Conservation (phyloP, 2,329 filamentous ascomycete genomes). For the Curvularia eragrostidis region DNA sequence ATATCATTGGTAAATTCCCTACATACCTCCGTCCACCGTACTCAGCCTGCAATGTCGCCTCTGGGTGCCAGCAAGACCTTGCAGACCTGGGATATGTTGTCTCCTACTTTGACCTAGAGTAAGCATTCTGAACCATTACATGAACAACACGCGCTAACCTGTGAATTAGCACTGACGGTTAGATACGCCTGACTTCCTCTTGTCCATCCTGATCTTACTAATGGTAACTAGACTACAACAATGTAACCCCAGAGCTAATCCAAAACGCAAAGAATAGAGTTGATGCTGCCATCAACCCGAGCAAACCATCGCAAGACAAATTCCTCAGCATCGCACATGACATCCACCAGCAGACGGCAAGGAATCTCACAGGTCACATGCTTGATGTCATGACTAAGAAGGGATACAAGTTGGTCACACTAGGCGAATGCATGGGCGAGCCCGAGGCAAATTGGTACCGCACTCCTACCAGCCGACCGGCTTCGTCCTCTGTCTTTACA, state of each 20-base stretch:
- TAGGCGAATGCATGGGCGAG: conserved; percentile 56
- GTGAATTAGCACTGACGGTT: conserved; percentile 49
- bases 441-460: conserved; percentile 57
- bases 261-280: conserved; percentile 50
- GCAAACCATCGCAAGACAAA: conserved; percentile 31
- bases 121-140: not conserved
- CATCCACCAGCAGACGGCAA: conserved; percentile 54
- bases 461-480: conserved; percentile 16
- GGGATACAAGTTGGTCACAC: conserved; percentile 53
- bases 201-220: conserved; percentile 41
- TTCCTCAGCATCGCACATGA: conserved; percentile 62
- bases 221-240: conserved; percentile 38
- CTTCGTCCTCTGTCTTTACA: conserved; percentile 20
- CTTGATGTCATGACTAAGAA: conserved; percentile 46
- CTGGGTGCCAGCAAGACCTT: conserved; percentile 45
- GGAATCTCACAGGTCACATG: conserved; percentile 52
- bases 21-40: conserved; percentile 62
- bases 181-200: not conserved
- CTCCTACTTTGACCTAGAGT: conserved; percentile 66
- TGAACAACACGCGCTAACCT: not conserved
- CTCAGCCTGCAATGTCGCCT: conserved; percentile 53
- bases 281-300: conserved; percentile 48
- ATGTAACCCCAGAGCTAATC: conserved; percentile 39
- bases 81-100: conserved; percentile 63
- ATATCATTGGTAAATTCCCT: conserved; percentile 62